These are phyloP conservation scores for Phlyctochytrium planicorne DNA, from an alignment of 192 early-diverging fungal species.

Conservation along the genomic window DNA sequence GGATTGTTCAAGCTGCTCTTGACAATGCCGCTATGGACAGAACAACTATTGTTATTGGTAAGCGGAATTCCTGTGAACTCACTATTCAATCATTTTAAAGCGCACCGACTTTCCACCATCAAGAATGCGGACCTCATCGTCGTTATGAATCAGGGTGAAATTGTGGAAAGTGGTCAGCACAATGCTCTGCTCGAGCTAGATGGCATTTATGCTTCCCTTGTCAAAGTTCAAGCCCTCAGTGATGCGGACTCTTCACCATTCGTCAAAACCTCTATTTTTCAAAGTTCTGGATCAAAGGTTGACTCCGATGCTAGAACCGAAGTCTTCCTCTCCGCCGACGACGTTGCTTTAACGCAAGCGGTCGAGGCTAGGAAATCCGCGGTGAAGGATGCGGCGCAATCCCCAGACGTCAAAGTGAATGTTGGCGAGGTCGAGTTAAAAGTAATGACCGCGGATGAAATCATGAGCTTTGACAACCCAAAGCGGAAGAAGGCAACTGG, in stretches of 20 bases:
- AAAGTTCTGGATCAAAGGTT: no score
- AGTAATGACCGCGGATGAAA: no score
- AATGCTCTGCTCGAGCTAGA: constrained; percentile 65
- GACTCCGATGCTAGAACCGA: background rate
- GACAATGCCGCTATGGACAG: constrained; percentile 50
- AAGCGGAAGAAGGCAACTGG: constrained; percentile 29
- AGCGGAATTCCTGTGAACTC: no score
- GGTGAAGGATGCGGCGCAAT: no score
- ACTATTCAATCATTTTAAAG: no score
- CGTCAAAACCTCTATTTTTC: no score
- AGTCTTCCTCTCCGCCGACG: constrained; percentile 22
- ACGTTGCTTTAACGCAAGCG: constrained; percentile 18
- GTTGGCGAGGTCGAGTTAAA: no score
- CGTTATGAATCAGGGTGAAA: constrained; percentile 58
- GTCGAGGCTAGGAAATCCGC: no score
- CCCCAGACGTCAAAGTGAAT: no score
- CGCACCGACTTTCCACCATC: constrained; percentile 89
- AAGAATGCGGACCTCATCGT: constrained; percentile 82
- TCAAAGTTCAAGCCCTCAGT: constrained; percentile 64
- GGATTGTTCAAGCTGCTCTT: constrained; percentile 50
- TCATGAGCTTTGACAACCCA: no score
- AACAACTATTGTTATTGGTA: constrained; percentile 80
- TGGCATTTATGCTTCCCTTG: constrained; percentile 65
- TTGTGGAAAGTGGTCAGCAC: constrained; percentile 78
- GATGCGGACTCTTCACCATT: constrained; percentile 16